Evolutionary conservation across 2,329 filamentous ascomycete genomes (phyloP).

Genomic region (Fusarium xyrophilum): DNA sequence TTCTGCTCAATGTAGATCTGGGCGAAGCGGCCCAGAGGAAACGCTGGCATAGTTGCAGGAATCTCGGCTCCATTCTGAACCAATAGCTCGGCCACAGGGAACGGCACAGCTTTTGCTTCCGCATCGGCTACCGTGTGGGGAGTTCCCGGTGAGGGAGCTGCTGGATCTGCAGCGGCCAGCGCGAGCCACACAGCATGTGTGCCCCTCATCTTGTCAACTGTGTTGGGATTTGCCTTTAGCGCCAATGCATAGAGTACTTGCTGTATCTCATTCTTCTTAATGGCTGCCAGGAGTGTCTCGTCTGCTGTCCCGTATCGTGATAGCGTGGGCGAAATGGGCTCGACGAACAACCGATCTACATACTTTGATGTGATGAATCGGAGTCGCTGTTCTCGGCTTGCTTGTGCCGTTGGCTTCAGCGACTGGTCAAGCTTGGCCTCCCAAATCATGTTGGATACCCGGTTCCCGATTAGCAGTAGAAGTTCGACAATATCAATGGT

Average conservation of each 20-base stretch:
- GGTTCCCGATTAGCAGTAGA: constrained; percentile 87
- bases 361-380: constrained; percentile 97
- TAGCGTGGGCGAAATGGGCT: constrained; percentile 75
- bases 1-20: constrained; percentile 87
- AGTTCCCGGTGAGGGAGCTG: constrained; percentile 67
- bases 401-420: constrained; percentile 76
- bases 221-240: constrained; percentile 85
- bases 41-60: constrained; percentile 75
- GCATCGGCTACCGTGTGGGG: constrained; percentile 53
- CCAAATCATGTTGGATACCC: constrained; percentile 96
- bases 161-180: constrained; percentile 89
- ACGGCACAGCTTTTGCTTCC: constrained; percentile 67
- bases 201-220: constrained; percentile 81
- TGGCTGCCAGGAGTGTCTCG: constrained; percentile 86
- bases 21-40: constrained; percentile 82
- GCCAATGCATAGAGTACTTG: constrained; percentile 91
- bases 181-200: constrained; percentile 92
- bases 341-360: constrained; percentile 81
- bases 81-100: constrained; percentile 88
- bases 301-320: constrained; percentile 81
- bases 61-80: constrained; percentile 94
- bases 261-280: constrained; percentile 96
- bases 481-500: constrained; percentile 97
- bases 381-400: constrained; percentile 88
- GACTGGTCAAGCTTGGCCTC: constrained; percentile 81